Evolutionary conservation across 768 basidiomycete species (phyloP), one percentile per base, ranked within the genome.

Genomic region (Daedaleopsis nitida): DNA sequence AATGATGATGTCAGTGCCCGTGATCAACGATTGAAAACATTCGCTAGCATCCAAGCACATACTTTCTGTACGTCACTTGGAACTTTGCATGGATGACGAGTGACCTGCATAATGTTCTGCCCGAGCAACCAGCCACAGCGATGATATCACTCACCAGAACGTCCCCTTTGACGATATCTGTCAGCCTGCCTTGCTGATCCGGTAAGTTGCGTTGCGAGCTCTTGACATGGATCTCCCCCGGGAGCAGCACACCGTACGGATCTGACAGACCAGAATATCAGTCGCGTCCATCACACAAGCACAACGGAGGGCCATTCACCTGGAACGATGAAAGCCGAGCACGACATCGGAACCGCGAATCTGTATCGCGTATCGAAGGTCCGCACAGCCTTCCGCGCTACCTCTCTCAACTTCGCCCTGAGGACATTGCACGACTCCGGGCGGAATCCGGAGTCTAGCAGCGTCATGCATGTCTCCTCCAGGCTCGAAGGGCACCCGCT

Each of bases 21-120:
- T 32, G 27, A 7, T 32, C 27, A 7, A 32, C 7, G 27, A 3
- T 7, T 7, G 27, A 32, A 32, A 32, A 7, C 7, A 7, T 32
- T 37, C 8, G 19, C 2, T 23, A 17, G 13, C 5, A 17, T 38
- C 13, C 19, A n/a, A n/a, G 14, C 27, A 37, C 73, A 23, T 63
- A 86, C 86, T 76, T 86, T 88, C 65, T 84, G 85, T 0, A 83
- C 77, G 69, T 91, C 88, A 0, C 82, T 85, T 1, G 88, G 86
- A 0, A 89, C 72, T 63, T 87, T 88, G 72, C 88, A 89, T n/a
- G 88, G 88, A 69, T 86, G 79, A 23, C 87, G 75, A 2, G 84
- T 85, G 12, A 89, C 73, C 84, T 86, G 59, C 35, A 27, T 16
- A 13, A n/a, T 38, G 12, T 11, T 21, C 5, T 57, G 34, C 11